Conservation (phyloP, 805 yeast genomes). For the Metschnikowia borealis region DNA sequence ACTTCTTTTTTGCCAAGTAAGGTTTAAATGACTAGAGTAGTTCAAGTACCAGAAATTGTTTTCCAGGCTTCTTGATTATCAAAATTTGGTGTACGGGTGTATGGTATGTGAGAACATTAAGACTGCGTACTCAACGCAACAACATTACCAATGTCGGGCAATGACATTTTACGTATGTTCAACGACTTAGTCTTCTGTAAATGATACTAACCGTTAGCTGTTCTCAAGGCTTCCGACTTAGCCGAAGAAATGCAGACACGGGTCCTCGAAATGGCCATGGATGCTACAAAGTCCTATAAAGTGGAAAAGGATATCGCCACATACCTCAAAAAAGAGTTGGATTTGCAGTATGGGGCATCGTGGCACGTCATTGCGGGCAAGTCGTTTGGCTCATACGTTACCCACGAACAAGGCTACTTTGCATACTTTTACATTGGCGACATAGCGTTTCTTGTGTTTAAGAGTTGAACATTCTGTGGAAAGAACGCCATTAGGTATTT, state of each 20-base stretch:
- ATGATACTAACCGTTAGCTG: constrained; percentile 22
- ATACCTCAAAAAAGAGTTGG: constrained; percentile 61
- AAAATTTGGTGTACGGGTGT: constrained; percentile 1
- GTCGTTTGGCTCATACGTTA: constrained; percentile 74
- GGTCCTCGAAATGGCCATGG: constrained; percentile 44
- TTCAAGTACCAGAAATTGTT: too few species aligned
- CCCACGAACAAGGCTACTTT: constrained; percentile 73
- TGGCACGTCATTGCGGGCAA: constrained; percentile 85
- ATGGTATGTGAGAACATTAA: not conserved
- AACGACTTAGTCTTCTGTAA: too few species aligned
- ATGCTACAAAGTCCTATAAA: constrained; percentile 40
- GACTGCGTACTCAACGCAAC: not conserved
- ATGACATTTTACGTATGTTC: constrained; percentile 4
- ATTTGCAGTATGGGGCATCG: constrained; percentile 58
- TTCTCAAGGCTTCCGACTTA: constrained; percentile 42
- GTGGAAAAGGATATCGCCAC: constrained; percentile 64
- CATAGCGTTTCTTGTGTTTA: constrained; percentile 64
- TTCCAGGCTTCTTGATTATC: too few species aligned
- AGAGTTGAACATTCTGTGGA: constrained; percentile 34
- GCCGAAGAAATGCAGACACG: constrained; percentile 50
- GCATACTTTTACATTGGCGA: constrained; percentile 68
- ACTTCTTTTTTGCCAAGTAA: not conserved
- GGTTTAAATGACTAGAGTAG: not conserved
- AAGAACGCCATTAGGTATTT: not conserved
- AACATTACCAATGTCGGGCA: constrained; percentile 3